These are phyloP conservation scores for Coemansia sp. DNA, from an alignment of 192 early-diverging fungal species.

Conservation along the genomic window DNA sequence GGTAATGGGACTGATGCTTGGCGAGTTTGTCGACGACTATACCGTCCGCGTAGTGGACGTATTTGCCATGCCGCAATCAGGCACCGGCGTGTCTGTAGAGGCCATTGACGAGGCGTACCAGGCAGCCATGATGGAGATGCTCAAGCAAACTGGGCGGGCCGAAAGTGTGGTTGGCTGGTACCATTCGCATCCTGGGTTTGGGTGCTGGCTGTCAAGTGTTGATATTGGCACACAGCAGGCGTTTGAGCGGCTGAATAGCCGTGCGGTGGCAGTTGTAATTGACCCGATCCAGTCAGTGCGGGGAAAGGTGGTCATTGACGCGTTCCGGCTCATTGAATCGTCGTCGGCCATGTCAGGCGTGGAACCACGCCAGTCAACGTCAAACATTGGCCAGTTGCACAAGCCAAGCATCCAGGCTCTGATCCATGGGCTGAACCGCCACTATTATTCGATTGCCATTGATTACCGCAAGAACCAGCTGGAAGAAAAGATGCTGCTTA, in stretches of 20 bases:
- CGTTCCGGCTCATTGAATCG: conserved; percentile 95
- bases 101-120: conserved; percentile 99
- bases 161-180: conserved; percentile 99
- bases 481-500: conserved; percentile 99
- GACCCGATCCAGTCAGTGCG: conserved; percentile 99
- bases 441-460: conserved; percentile 99
- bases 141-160: conserved; percentile 97
- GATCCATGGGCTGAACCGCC: conserved; percentile 96
- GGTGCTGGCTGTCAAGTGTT: conserved; percentile 99
- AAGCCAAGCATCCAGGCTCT: conserved; percentile 98
- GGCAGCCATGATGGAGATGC: conserved; percentile 99
- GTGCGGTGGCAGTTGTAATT: conserved; percentile 97
- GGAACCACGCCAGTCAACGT: conserved; percentile 97
- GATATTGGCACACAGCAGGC: conserved; percentile 99
- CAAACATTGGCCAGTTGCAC: conserved; percentile 97
- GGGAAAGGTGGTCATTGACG: conserved; percentile 99
- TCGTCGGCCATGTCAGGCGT: conserved; percentile 80
- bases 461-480: conserved; percentile 99
- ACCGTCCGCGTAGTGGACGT: conserved; percentile 99
- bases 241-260: conserved; percentile 90
- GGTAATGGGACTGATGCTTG: conserved; percentile 99
- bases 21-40: conserved; percentile 99
- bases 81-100: conserved; percentile 98
- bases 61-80: conserved; percentile 99
- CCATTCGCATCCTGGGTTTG: conserved; percentile 99